These are phyloP conservation scores for Venturia aucupariae DNA, from an alignment of 2,329 filamentous ascomycete genomes.

Conservation along the genomic window DNA sequence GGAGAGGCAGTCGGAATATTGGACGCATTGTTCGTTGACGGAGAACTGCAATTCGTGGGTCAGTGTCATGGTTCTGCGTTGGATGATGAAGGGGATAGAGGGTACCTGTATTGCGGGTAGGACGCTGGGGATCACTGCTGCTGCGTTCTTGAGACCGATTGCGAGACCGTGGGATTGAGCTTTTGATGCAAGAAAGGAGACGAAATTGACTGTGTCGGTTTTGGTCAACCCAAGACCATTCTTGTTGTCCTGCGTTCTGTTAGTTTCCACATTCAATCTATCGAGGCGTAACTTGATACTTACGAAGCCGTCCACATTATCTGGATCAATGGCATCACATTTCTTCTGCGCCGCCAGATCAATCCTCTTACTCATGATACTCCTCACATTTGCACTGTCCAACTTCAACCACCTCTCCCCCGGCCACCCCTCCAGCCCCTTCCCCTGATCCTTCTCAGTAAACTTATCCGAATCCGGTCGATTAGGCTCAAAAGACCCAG, in stretches of 20 bases:
- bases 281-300: conserved; percentile 20
- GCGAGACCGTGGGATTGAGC: conserved; percentile 48
- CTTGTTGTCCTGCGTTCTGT: conserved; percentile 37
- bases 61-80: background rate
- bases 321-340: conserved; percentile 61
- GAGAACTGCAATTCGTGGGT: conserved; percentile 35
- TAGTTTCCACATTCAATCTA: background rate
- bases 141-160: conserved; percentile 61
- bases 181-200: conserved; percentile 50
- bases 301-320: conserved; percentile 60
- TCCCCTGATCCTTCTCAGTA: conserved; percentile 46
- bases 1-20: conserved; percentile 50
- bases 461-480: conserved; percentile 51
- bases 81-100: background rate
- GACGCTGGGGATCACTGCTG: conserved; percentile 45
- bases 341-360: conserved; percentile 51
- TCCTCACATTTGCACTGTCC: conserved; percentile 47
- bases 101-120: conserved; percentile 40
- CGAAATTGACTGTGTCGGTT: conserved; percentile 47
- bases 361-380: conserved; percentile 55
- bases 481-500: conserved; percentile 58
- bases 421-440: conserved; percentile 52
- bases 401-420: conserved; percentile 60
- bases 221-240: conserved; percentile 53
- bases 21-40: conserved; percentile 61